phyloP scores from a whole-genome alignment of 495 filamentous ascomycete genomes.

The Penicillium samsonianum region DNA sequence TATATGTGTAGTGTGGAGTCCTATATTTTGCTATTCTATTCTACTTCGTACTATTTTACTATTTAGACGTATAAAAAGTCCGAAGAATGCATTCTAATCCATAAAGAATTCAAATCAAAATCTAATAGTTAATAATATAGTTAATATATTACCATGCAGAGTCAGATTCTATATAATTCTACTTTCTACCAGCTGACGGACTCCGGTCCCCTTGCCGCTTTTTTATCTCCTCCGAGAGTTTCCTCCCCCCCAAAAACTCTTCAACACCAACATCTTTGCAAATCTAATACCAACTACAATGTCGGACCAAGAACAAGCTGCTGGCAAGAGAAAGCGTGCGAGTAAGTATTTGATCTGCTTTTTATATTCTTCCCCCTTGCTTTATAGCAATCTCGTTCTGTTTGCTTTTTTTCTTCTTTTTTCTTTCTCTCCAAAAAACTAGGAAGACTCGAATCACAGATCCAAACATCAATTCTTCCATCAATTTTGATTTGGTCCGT shows the following conservation, averaged over 20 bases:
- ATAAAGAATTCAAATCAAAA: too few species aligned
- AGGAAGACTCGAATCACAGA: too few species aligned
- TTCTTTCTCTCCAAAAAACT: too few species aligned
- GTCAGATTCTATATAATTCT: background rate
- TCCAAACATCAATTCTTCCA: background rate
- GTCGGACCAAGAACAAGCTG: conserved; percentile 44
- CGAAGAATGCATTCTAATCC: too few species aligned
- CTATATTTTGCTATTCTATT: too few species aligned
- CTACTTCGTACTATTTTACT: too few species aligned
- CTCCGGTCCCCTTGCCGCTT: too few species aligned
- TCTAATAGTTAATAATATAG: too few species aligned
- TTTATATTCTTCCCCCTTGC: background rate
- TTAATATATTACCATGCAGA: too few species aligned
- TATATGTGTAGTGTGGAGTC: too few species aligned
- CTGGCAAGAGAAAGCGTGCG: conserved; percentile 52
- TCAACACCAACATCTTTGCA: conserved; percentile 11
- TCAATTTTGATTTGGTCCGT: background rate
- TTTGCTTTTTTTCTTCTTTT: background rate
- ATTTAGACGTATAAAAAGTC: too few species aligned
- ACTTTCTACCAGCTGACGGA: background rate
- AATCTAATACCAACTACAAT: conserved; percentile 18
- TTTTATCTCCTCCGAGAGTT: background rate
- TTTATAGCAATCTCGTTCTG: background rate
- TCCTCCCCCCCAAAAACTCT: conserved; percentile 26
- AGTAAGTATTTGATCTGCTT: conserved; percentile 34